Evolutionary conservation across 1,139 yeast genomes (phyloP).

Genomic region (Magnusiomyces magnusii): DNA sequence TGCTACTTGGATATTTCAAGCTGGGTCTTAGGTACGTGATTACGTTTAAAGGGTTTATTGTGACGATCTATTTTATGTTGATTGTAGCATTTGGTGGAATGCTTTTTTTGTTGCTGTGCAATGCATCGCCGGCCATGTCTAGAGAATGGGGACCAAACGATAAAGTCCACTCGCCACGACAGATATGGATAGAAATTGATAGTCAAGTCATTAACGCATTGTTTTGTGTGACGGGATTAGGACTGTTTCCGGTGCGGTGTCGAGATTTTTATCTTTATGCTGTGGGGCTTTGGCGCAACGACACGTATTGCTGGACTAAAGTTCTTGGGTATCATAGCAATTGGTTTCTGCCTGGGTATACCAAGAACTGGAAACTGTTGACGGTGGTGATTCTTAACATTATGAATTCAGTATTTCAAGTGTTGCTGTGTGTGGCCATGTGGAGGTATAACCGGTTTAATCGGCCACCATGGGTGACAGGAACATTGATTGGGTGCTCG

Average conservation of each 20-base stretch:
- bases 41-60: slow-evolving; percentile 20
- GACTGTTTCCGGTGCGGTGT: slow-evolving; percentile 20
- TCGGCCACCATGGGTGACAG: slow-evolving; percentile 22
- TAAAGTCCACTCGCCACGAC: slow-evolving; percentile 19
- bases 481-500: slow-evolving; percentile 19
- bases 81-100: slow-evolving; percentile 25
- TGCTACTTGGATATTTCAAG: slow-evolving; percentile 8
- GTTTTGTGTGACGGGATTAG: slow-evolving; percentile 22
- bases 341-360: slow-evolving; percentile 20
- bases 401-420: slow-evolving; percentile 21
- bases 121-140: slow-evolving; percentile 24
- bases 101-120: slow-evolving; percentile 20
- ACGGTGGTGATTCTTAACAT: slow-evolving; percentile 19
- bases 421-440: slow-evolving; percentile 18
- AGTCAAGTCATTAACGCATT: slow-evolving; percentile 22
- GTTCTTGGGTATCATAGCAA: slow-evolving; percentile 14
- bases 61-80: slow-evolving; percentile 18
- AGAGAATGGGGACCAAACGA: slow-evolving; percentile 20
- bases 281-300: slow-evolving; percentile 14
- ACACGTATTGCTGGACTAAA: slow-evolving; percentile 4
- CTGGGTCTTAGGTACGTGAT: slow-evolving; percentile 8
- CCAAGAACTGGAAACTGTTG: slow-evolving; percentile 17
- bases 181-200: slow-evolving; percentile 24
- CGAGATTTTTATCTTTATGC: slow-evolving; percentile 19
- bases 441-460: slow-evolving; percentile 22